phyloP scores from a whole-genome alignment of 106 monocot genomes.

The Vanilla planifolia region DNA sequence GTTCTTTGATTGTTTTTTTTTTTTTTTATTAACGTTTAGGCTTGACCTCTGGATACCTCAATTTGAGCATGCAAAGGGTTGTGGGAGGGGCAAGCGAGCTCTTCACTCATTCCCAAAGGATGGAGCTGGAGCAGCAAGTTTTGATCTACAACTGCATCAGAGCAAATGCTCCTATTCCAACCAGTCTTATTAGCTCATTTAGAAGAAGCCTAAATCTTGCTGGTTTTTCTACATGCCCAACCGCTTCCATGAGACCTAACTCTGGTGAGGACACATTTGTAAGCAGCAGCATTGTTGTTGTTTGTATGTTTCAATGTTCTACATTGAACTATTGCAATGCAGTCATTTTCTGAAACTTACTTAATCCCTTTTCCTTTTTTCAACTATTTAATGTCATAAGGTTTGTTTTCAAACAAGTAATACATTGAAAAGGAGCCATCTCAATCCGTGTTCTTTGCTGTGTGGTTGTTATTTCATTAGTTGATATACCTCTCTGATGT shows the following conservation, averaged over 20 bases:
- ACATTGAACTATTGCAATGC: too few relatives aligned
- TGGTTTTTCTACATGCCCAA: constrained; percentile 31
- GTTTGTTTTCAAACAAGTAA: too few relatives aligned
- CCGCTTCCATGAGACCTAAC: constrained; percentile 44
- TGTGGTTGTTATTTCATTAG: too few relatives aligned
- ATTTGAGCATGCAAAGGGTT: constrained; percentile 32
- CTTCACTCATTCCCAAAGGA: constrained; percentile 92
- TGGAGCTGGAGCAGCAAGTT: constrained; percentile 81
- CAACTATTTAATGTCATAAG: too few relatives aligned
- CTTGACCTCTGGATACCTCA: constrained; percentile 25
- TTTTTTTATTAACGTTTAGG: constrained; percentile 12
- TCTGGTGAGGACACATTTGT: too few relatives aligned
- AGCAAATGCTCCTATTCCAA: constrained; percentile 53
- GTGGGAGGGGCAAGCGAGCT: constrained; percentile 37
- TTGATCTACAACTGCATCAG: constrained; percentile 82
- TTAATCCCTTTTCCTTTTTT: too few relatives aligned
- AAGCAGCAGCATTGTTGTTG: too few relatives aligned
- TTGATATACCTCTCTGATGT: background rate
- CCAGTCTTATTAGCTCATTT: constrained; percentile 53
- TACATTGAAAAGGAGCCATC: too few relatives aligned
- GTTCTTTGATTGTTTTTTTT: background rate
- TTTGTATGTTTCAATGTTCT: too few relatives aligned
- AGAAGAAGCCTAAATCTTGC: constrained; percentile 50
- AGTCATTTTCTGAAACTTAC: too few relatives aligned
- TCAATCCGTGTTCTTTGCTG: too few relatives aligned